Conservation (phyloP, 2,329 filamentous ascomycete genomes). For the Diplodia scrobiculata region DNA sequence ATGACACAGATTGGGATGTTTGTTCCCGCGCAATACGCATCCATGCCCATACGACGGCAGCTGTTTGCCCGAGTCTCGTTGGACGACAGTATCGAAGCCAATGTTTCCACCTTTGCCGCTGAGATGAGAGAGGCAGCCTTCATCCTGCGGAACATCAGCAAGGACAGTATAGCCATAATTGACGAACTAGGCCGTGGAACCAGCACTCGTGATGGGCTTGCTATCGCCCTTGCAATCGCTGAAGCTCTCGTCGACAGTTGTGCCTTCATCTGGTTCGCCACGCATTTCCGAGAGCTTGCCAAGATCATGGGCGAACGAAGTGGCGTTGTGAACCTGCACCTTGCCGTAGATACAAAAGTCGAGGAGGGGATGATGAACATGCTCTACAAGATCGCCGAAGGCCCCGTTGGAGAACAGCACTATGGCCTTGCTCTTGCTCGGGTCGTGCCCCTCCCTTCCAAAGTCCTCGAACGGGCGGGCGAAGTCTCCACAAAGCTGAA, state of each 20-base stretch:
- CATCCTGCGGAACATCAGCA: constrained; percentile 80
- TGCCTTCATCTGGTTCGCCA: constrained; percentile 87
- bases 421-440: constrained; percentile 85
- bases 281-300: constrained; percentile 84
- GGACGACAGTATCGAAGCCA: constrained; percentile 85
- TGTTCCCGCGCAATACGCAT: constrained; percentile 81
- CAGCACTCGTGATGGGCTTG: constrained; percentile 81
- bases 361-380: constrained; percentile 70
- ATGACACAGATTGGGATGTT: constrained; percentile 95
- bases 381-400: constrained; percentile 80
- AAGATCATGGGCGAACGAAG: constrained; percentile 71
- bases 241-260: constrained; percentile 79
- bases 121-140: constrained; percentile 98
- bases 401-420: constrained; percentile 68
- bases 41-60: constrained; percentile 76
- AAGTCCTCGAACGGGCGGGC: constrained; percentile 69
- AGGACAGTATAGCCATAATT: constrained; percentile 75
- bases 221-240: constrained; percentile 85
- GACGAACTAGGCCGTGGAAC: constrained; percentile 93
- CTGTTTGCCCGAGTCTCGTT: constrained; percentile 86
- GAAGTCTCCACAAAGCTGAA: constrained; percentile 65
- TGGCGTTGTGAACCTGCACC: constrained; percentile 80
- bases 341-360: constrained; percentile 67
- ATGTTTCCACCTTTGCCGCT: constrained; percentile 87
- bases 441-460: constrained; percentile 69